Base-by-base conservation (phyloP, 2,329 filamentous ascomycete species). In the Colletotrichum sp. region DNA sequence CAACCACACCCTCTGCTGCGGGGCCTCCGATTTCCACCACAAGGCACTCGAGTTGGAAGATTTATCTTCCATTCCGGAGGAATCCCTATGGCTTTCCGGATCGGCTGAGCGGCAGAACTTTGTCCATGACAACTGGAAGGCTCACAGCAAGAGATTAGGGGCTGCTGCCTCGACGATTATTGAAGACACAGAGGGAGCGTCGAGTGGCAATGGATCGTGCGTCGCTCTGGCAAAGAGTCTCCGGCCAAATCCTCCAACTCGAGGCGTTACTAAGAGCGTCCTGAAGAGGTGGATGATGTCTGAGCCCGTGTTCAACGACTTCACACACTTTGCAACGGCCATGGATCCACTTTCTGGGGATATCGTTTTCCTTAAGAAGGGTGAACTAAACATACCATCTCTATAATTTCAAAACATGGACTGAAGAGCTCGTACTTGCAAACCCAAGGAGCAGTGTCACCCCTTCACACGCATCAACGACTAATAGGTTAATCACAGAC, bases 241-340 rank as follows among this genome's bases (percentile, higher is more conserved):
- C 3, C 44, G 1, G 10, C 15, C 24, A 2, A 24, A 16, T 21
- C 0, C 21, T n/a, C 55, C 1, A 13, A 32, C 21, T 21, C n/a
- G 12, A 6, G 36, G 34, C 39, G 80, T 85, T 65, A 75, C 79
- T 80, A 52, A 82, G 74, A 32, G 82, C 79, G 74, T 81, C 36
- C 78, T 91, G 8, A 82, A 86, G 3, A 78, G 82, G 15, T 90
- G 90, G 90, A 83, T 92, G 13, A 83, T 84, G 24, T 83, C 83
- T 16, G 89, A 88, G 75, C 91, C 91, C 0, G 89, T 89, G 6
- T 87, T 87, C n/a, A 93, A 92, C 78, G 88, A 91, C 72, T 85
- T 84, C 49, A 92, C 90, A 3, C 91, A 93, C 81, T 93, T 89
- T 82, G 87, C 88, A 5, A 86, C 87, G 24, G 82, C 93, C 32